Evolutionary conservation across 1,139 yeast genomes (phyloP).

Genomic region (Debaryomycetaceae sp.): DNA sequence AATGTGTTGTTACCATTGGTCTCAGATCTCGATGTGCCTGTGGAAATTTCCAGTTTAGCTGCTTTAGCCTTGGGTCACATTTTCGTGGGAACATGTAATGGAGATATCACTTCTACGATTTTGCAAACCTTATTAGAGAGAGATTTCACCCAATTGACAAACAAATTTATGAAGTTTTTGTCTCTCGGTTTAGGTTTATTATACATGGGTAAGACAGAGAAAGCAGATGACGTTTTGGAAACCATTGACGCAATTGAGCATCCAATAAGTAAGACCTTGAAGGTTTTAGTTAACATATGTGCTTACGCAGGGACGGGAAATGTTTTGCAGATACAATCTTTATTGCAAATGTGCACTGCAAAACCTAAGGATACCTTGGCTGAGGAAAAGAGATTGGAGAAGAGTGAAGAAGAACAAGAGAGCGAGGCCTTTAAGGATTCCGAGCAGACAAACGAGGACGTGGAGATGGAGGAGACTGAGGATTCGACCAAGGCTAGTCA

Average conservation of each 20-base stretch:
- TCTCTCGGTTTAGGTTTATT: conserved; percentile 89
- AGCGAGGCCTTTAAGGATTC: conserved; percentile 11
- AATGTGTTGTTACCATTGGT: conserved; percentile 80
- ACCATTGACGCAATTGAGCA: conserved; percentile 94
- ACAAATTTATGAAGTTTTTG: conserved; percentile 86
- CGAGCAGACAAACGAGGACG: conserved; percentile 14
- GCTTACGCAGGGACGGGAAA: conserved; percentile 98
- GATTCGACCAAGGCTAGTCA: conserved; percentile 24
- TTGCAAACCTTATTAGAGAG: conserved; percentile 89
- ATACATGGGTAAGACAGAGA: conserved; percentile 92
- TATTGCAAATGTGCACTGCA: conserved; percentile 83
- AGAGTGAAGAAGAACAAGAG: conserved; percentile 37
- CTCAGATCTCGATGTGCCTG: conserved; percentile 68
- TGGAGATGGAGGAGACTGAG: conserved; percentile 32
- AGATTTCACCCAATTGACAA: conserved; percentile 68
- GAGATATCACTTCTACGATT: conserved; percentile 87
- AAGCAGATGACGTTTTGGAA: conserved; percentile 91
- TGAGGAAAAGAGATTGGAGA: conserved; percentile 34
- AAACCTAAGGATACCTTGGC: conserved; percentile 36
- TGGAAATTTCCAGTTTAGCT: conserved; percentile 82
- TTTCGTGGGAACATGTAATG: conserved; percentile 94
- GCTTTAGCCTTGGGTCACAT: conserved; percentile 92
- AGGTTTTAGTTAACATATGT: conserved; percentile 86
- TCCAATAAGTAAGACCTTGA: conserved; percentile 86
- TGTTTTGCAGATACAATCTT: conserved; percentile 88